Evolutionary conservation across 371 early-diverging fungal genomes (phyloP).

Genomic region (Mortierella sp.): DNA sequence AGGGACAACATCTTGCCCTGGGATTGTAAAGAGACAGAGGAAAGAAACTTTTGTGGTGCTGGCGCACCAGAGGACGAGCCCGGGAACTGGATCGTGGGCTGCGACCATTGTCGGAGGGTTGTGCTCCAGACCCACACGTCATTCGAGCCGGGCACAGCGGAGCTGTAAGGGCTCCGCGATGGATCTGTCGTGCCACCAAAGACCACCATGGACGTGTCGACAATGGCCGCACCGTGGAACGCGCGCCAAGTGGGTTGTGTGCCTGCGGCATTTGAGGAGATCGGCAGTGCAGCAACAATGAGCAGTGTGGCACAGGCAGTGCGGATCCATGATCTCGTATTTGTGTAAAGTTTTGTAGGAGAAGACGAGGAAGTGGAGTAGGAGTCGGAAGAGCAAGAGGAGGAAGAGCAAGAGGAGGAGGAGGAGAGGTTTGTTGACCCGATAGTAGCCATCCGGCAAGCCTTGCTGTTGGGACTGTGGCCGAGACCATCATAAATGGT

Average conservation of each 20-base stretch:
- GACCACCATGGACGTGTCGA: slow-evolving; percentile 40
- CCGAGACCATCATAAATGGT: too few species aligned
- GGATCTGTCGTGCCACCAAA: slow-evolving; percentile 45
- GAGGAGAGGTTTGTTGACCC: too few species aligned
- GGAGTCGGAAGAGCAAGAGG: too few species aligned
- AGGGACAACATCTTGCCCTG: slow-evolving; percentile 41
- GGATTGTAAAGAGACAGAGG: slow-evolving; percentile 26
- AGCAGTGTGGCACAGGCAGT: too few species aligned
- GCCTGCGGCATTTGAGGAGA: not conserved
- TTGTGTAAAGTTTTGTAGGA: too few species aligned
- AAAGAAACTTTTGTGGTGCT: slow-evolving; percentile 43
- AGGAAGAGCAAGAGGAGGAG: too few species aligned
- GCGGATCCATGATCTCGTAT: too few species aligned
- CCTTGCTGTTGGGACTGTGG: too few species aligned
- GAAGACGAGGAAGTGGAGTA: too few species aligned
- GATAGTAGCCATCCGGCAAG: too few species aligned
- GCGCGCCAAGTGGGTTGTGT: slow-evolving; percentile 42
- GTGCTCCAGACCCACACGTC: slow-evolving; percentile 49
- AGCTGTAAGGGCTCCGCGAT: slow-evolving; percentile 14
- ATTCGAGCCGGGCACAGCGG: slow-evolving; percentile 28
- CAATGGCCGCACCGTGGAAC: slow-evolving; percentile 45
- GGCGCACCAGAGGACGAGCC: slow-evolving; percentile 9
- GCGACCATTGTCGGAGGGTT: slow-evolving; percentile 38
- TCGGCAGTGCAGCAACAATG: too few species aligned
- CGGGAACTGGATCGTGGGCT: slow-evolving; percentile 22